Evolutionary conservation across 768 basidiomycete species (phyloP), one percentile per base, ranked within the genome.

Genomic region (Hericium alpestre): DNA sequence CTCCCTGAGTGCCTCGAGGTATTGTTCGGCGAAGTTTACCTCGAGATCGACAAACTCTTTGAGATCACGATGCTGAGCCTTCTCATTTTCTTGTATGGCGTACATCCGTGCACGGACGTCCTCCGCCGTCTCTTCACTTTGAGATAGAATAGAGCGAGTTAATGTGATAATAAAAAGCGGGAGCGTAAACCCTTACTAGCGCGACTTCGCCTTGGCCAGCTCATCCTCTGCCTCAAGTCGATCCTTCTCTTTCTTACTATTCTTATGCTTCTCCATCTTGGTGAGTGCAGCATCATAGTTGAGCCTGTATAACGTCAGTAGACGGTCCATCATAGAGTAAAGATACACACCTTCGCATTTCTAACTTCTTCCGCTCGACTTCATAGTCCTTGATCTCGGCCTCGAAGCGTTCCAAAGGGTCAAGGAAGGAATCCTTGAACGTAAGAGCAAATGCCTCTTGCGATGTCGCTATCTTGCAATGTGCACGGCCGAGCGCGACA

Each of bases 301-400:
- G 57, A 88, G 69, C 65, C 93, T 93, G 54, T 23, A 27, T 32
- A n/a, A 61, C 23, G 16, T 47, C 38, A 46, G 1, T 38, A 38
- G 22, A n/a, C 46, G 0, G 9, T 50, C 15, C 53, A 18, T 9
- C 41, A 22, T 25, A 47, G 9, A 50, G 22, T 40, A 60, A 16
- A 15, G 37, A 51, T 11, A 67, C 75, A n/a, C 58, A 88, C 91
- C 90, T 78, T 65, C 90, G 75, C 53, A 86, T 91, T 56, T 95
- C 92, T 15, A 94, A 71, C 67, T 93, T 94, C 79, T 93, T 95
- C 59, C 83, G 80, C 59, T 86, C 76, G 4, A 74, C 66, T 57
- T 92, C 86, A 61, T 89, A 94, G 56, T 93, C 92, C 65, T 85
- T 90, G 66, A 95, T 84, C 27, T 88, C 84, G 9, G 83, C 86